These are phyloP conservation scores for Venturiaceae sp. DNA, from an alignment of 2,329 filamentous ascomycete species.

Conservation along the genomic window DNA sequence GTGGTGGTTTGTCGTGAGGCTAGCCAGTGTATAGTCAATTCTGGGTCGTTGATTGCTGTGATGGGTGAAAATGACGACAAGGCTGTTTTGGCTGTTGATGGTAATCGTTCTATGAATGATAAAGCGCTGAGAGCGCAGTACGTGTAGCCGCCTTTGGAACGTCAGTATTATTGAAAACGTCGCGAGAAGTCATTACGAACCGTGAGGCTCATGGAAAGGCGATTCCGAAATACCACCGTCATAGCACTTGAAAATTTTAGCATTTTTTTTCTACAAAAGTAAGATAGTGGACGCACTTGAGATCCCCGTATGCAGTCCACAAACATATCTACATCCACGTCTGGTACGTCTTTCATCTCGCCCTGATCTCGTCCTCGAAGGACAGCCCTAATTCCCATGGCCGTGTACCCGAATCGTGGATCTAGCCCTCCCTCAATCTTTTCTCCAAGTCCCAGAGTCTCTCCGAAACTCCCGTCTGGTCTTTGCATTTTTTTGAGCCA, in stretches of 20 bases:
- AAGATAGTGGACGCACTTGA: slow-evolving; percentile 21
- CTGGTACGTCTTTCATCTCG: slow-evolving; percentile 48
- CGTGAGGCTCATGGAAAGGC: slow-evolving; percentile 73
- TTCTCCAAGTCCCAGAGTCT: slow-evolving; percentile 55
- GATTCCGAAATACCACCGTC: slow-evolving; percentile 78
- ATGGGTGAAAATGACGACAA: neutral
- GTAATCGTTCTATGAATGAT: slow-evolving; percentile 59
- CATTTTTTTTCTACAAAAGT: neutral
- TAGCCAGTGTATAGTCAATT: slow-evolving; percentile 34
- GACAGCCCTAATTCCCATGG: slow-evolving; percentile 72
- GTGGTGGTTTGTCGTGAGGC: slow-evolving; percentile 35
- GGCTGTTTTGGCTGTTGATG: slow-evolving; percentile 10
- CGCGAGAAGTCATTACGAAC: slow-evolving; percentile 30
- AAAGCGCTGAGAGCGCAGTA: slow-evolving; percentile 80
- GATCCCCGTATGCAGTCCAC: slow-evolving; percentile 60
- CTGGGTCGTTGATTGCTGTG: slow-evolving; percentile 25
- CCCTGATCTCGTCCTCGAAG: slow-evolving; percentile 54
- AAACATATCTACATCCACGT: slow-evolving; percentile 65
- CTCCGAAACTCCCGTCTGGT: slow-evolving; percentile 81
- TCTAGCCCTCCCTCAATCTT: slow-evolving; percentile 70
- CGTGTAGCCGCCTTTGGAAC: slow-evolving; percentile 64
- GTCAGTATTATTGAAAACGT: slow-evolving; percentile 2
- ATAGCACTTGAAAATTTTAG: slow-evolving; percentile 48
- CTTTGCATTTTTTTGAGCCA: slow-evolving; percentile 76
- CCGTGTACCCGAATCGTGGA: slow-evolving; percentile 81